Evolutionary conservation across 805 yeast genomes (phyloP), one percentile per base, ranked within the genome.

Genomic region (Vanderwaltozyma verrucispora): DNA sequence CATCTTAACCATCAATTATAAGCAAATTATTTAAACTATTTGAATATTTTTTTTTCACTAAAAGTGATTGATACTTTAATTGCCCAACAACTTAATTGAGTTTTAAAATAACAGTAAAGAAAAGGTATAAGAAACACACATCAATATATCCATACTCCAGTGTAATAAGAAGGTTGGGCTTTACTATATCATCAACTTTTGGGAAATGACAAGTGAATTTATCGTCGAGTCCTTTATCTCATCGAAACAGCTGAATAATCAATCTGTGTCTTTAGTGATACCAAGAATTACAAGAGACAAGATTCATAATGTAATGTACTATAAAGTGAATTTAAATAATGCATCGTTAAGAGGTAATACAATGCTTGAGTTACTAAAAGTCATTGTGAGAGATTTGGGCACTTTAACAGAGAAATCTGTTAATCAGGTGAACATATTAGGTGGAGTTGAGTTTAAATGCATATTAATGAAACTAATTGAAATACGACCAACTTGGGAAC

Each of bases 381-480:
- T 52, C 2, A 37, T 56, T 2, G 36, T 58, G 1, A 32, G 55
- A 25, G 59, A 56, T 32, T 25, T 58, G 6, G 63, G 63, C 0
- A 43, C 56, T 1, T 21, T 51, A 11, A 38, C 41, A 17, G 47
- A 38, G 17, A 33, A 34, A 5, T 36, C 50, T 7, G 30, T 41
- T 2, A 47, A 48, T 16, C 40, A 39, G 28, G 38, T 35, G 2
- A 32, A 48, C 37, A 45, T 51, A 16, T 35, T 55, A 20, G 63
- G 63, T 29, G 62, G 63, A 8, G 47, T 51, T 2, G 60, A 56
- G 29, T 59, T 59, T 30, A 55, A 53, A n/a, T 78, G 94, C 51
- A 67, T 94, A 32, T 56, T 86, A 25, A 74, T 85, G 50, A 76
- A 89, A 45, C 54, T 89, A 40, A 65, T 88, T 4, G 94, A 89